Base-by-base conservation (phyloP, 176 grass and related monocot species). In the Stipa capillata region DNA sequence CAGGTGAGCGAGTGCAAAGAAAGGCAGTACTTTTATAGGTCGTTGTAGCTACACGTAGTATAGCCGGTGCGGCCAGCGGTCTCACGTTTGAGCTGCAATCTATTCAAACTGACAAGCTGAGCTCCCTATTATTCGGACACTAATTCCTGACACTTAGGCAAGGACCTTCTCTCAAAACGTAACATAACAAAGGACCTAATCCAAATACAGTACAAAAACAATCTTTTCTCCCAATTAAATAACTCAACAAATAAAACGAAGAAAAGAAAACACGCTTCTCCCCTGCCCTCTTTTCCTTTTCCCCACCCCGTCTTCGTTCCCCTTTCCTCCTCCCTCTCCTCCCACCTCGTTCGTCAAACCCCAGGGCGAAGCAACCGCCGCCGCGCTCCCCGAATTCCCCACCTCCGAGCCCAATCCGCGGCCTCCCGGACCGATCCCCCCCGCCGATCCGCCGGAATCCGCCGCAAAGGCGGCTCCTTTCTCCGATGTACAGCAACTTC, bases 401-500 rank as follows among this genome's bases (percentile, higher is more conserved):
- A 27, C 40, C 18, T 18, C 35, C 16, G 31, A 1, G 2, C 28
- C 80, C 37, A 72, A 77, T 84, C 76, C 31, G 44, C 71, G 20
- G 1, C 7, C 0, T 50, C 20, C 42, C 37, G 7, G 37, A 4
- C 24, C n/a, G n/a, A n/a, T n/a, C n/a, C n/a, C n/a, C n/a, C n/a
- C n/a, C 65, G 28, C 60, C 89, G 82, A 85, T 78, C 52, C 65
- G 68, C 56, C 73, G 53, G 71, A 78, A 76, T 71, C 80, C 81
- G 85, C 85, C 74, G 72, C 73, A 62, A 63, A 79, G 66, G 45
- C 61, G 67, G 73, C 77, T 48, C 65, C 88, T 53, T 83, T 60
- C 37, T n/a, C n/a, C 41, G 78, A 99, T 99, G 97, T 96, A 96
- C 88, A 99, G 92, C 90, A 99, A 99, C 76, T 99, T 99, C 97